Conservation (phyloP, 352 stramenopile genomes). For the Phytophthora uliginosa region DNA sequence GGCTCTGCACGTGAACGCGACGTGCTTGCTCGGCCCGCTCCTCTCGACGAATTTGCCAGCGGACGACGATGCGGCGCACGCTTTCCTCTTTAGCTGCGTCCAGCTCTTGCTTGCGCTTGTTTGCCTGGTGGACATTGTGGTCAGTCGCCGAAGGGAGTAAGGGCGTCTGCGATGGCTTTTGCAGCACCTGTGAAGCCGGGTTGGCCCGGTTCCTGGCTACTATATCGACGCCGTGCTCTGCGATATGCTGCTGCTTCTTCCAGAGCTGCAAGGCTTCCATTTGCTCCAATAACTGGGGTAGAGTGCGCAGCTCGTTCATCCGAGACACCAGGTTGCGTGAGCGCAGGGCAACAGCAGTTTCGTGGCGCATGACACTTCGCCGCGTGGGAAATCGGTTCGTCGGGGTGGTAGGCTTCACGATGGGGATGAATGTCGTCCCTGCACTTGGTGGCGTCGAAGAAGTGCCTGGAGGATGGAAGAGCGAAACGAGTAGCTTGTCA, state of each 20-base stretch:
- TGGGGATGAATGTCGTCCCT: constrained; percentile 1
- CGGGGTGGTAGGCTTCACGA: constrained; percentile 11
- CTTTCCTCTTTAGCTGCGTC: constrained; percentile 54
- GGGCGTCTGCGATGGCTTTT: constrained; percentile 61
- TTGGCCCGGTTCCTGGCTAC: constrained; percentile 62
- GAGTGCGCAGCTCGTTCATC: constrained; percentile 63
- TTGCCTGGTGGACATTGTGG: constrained; percentile 53
- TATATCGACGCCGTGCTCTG: constrained; percentile 58
- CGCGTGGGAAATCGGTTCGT: constrained; percentile 45
- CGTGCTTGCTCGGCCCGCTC: constrained; percentile 44
- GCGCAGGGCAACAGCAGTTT: constrained; percentile 62
- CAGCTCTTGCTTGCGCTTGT: constrained; percentile 63
- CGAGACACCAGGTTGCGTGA: constrained; percentile 61
- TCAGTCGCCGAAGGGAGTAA: constrained; percentile 68
- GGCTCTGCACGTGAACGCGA: constrained; percentile 54
- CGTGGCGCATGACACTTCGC: constrained; percentile 58
- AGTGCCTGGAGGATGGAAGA: constrained; percentile 39
- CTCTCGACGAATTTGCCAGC: constrained; percentile 61
- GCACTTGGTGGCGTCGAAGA: constrained; percentile 16
- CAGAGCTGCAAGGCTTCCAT: constrained; percentile 46
- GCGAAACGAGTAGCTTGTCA: constrained; percentile 49
- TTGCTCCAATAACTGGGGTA: constrained; percentile 63
- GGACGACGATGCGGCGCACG: constrained; percentile 48
- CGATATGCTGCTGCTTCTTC: constrained; percentile 52
- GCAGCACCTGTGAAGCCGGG: constrained; percentile 42